Conservation (phyloP, 495 filamentous ascomycete species). For the Podospora fimiseda region DNA sequence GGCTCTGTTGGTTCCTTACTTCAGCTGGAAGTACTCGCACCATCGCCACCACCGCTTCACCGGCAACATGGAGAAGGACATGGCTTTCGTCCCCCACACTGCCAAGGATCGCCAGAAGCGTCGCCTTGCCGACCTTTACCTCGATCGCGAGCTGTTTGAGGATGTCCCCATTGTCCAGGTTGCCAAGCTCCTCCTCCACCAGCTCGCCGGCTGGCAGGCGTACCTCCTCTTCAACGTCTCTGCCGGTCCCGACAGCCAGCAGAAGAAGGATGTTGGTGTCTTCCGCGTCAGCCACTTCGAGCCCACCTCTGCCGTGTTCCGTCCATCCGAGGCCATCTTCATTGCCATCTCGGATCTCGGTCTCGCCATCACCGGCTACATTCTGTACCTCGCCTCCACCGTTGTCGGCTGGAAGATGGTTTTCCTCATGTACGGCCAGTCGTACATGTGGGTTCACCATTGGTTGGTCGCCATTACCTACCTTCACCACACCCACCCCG, state of each 20-base stretch:
- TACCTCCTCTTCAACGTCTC: conserved; percentile 85
- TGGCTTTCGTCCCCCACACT: conserved; percentile 91
- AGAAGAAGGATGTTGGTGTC: conserved; percentile 58
- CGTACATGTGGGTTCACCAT: conserved; percentile 98
- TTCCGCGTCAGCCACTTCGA: conserved; percentile 91
- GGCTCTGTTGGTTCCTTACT: conserved; percentile 75
- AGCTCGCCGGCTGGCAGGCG: conserved; percentile 82
- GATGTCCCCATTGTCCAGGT: conserved; percentile 85
- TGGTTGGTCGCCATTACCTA: conserved; percentile 86
- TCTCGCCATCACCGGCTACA: conserved; percentile 50
- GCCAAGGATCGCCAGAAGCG: conserved; percentile 62
- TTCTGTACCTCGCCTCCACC: conserved; percentile 52
- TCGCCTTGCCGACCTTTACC: conserved; percentile 46
- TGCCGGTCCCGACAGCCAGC: conserved; percentile 81
- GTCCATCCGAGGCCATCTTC: conserved; percentile 77
- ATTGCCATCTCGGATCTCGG: conserved; percentile 81
- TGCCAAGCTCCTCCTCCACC: conserved; percentile 65
- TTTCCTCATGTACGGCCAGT: conserved; percentile 81
- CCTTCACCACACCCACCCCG: conserved; percentile 83
- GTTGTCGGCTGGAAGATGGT: conserved; percentile 79
- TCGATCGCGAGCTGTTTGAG: conserved; percentile 77
- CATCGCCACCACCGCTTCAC: conserved; percentile 94
- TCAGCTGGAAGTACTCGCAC: conserved; percentile 91
- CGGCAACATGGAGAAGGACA: conserved; percentile 91
- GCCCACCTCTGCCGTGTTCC: conserved; percentile 80